Percentiles rank a stretch among this genome's conserved stretches.
Conservation (phyloP, 306 rosid species). For the Cucumis hystrix region DNA sequence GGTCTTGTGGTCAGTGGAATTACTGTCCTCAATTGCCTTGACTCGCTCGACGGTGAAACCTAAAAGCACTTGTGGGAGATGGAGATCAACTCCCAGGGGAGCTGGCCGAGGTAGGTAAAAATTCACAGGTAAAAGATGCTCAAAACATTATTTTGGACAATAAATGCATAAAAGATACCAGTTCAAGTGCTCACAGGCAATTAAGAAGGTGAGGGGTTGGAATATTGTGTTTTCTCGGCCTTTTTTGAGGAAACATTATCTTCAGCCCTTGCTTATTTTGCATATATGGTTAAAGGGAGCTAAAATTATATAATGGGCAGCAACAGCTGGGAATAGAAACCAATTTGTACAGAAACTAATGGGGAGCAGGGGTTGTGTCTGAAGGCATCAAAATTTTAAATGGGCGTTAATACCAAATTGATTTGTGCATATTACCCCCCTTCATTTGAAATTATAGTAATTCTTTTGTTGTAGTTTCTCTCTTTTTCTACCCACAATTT, state of each 20-base stretch:
- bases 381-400: slow-evolving; percentile 9
- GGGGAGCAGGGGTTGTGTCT: slow-evolving; percentile 17
- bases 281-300: neutral
- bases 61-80: neutral
- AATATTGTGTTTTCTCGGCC: neutral
- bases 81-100: neutral
- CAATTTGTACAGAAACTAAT: slow-evolving; percentile 22
- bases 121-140: slow-evolving; percentile 12
- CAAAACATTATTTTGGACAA: slow-evolving; percentile 3
- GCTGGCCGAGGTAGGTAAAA: slow-evolving; percentile 6
- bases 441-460: slow-evolving; percentile 6
- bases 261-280: neutral
- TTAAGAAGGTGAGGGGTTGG: neutral
- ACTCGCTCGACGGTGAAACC: neutral
- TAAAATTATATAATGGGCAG: neutral
- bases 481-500: neutral
- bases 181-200: neutral
- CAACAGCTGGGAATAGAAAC: slow-evolving; percentile 12
- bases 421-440: slow-evolving; percentile 19
- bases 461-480: neutral
- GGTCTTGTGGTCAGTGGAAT: neutral
- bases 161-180: neutral
- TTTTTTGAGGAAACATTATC: neutral
- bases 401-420: slow-evolving; percentile 20
- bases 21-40: neutral